phyloP scores from a whole-genome alignment of 2,329 filamentous ascomycete species.

The Chalara sp. region DNA sequence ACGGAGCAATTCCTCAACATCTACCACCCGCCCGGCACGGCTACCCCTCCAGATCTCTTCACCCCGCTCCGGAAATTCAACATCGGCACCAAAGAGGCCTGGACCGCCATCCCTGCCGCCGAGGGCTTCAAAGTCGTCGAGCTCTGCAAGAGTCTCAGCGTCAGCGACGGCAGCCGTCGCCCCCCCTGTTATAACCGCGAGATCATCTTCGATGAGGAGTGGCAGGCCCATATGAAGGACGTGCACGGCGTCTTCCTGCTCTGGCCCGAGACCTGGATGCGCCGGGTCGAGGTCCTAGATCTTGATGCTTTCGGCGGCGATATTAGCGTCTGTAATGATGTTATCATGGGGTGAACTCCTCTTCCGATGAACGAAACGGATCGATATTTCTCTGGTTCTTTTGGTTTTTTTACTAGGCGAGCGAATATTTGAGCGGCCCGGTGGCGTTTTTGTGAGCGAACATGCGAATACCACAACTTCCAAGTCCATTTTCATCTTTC shows the following conservation, averaged over 20 bases:
- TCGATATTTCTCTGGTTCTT: too few relatives aligned
- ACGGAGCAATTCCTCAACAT: too few relatives aligned
- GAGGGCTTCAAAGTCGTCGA: conserved; percentile 23
- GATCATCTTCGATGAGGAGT: conserved; percentile 25
- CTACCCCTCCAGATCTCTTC: conserved; percentile 15
- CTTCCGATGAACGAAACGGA: too few relatives aligned
- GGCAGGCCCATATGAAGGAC: conserved; percentile 26
- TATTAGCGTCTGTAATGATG: conserved; percentile 22
- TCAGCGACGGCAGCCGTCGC: not conserved
- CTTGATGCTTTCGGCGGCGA: conserved; percentile 21
- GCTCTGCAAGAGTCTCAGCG: conserved; percentile 16
- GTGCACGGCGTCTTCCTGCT: conserved; percentile 23
- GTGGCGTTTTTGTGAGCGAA: too few relatives aligned
- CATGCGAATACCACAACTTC: too few relatives aligned
- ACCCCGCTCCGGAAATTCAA: conserved; percentile 18
- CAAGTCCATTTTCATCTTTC: too few relatives aligned
- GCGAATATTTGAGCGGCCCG: too few relatives aligned
- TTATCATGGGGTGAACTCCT: conserved; percentile 17
- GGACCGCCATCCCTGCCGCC: conserved; percentile 20
- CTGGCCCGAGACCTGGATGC: conserved; percentile 27
- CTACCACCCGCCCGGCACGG: not conserved
- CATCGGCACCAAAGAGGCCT: conserved; percentile 20
- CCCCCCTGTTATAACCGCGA: conserved; percentile 24
- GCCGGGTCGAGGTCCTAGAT: conserved; percentile 23
- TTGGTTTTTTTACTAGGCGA: too few relatives aligned